A percentile compares a stretch with the other conserved stretches of the same genome.
Conservation (phyloP, 2,329 filamentous ascomycete genomes). For the Periglandula ipomoeae region DNA sequence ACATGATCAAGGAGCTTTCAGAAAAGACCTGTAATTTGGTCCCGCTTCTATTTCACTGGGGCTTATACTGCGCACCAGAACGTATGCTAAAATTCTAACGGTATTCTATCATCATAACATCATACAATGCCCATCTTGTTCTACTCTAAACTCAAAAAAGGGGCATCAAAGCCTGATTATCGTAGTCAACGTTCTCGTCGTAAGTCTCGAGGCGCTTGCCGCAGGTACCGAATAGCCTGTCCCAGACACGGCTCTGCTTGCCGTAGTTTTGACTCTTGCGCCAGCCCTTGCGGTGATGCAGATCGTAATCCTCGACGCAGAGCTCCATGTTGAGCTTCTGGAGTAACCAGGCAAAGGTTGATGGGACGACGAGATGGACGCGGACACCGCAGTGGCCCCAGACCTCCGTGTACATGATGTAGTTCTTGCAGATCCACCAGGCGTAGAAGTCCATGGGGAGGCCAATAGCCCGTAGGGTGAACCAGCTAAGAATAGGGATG, state of each 20-base stretch:
- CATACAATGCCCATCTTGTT: no score
- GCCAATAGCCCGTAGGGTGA: constrained; percentile 21
- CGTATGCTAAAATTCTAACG: no score
- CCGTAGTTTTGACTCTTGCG: constrained; percentile 23
- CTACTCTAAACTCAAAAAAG: no score
- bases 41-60: no score
- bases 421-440: constrained; percentile 35
- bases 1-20: no score
- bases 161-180: constrained; percentile 18
- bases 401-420: constrained; percentile 29
- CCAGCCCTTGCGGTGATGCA: constrained; percentile 29
- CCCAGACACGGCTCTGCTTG: constrained; percentile 21
- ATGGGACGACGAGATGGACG: constrained; percentile 22
- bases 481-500: constrained; percentile 29
- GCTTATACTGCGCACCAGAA: no score
- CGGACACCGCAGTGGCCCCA: constrained; percentile 29
- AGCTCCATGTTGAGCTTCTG: constrained; percentile 24
- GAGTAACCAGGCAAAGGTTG: constrained; percentile 23
- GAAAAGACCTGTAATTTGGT: no score
- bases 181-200: constrained; percentile 22
- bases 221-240: constrained; percentile 26
- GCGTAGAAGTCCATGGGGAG: constrained; percentile 36
- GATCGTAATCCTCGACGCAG: constrained; percentile 31
- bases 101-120: no score
- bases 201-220: constrained; percentile 24